Evolutionary conservation across 768 basidiomycete species (phyloP), one percentile per base, ranked within the genome.

Genomic region (Kwoniella bestiolae): DNA sequence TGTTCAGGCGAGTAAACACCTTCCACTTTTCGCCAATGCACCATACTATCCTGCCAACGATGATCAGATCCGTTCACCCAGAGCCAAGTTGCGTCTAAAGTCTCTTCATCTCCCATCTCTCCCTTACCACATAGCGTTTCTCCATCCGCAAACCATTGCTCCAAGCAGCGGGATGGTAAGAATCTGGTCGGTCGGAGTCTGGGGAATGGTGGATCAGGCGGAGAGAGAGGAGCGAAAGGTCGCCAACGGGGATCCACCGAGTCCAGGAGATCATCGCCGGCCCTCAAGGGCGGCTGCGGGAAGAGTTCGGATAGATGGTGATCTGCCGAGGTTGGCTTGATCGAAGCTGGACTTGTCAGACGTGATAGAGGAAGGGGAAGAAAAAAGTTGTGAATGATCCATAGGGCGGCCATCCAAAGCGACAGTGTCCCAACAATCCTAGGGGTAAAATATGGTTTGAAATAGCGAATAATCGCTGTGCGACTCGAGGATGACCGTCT

Each of bases 51-150:
- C 25, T 56, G n/a, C 79, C 79, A 78, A n/a, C 73, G 60, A 9
- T 64, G 63, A 68, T 80, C 79, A 8, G 60, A 65, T 4, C 79
- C 79, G 49, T 80, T 80, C 9, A 78, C 77, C 79, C 79, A 78
- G 2, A 76, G 52, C 74, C 75, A 79, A 4, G 71, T 78, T 3
- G 74, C 76, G 51, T 79, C 78, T 45, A 79, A 56, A 44, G 60
- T 67, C 32, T 77, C 78, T 59, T 79, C 78, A 29, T 63, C 61
- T 4, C 78, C 78, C 32, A 79, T 50, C 35, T 78, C 73, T 5
- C 46, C 52, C 46, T 58, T 46, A 18, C 70, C 69, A 47, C 78
- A 79, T 21, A 68, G 26, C 26, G 74, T 77, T 58, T 79, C 78
- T n/a, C 78, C 78, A 55, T 79, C 64, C 1, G 64, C 65, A 55